Evolutionary conservation across 768 basidiomycete genomes (phyloP).

Genomic region (Russula sp.): DNA sequence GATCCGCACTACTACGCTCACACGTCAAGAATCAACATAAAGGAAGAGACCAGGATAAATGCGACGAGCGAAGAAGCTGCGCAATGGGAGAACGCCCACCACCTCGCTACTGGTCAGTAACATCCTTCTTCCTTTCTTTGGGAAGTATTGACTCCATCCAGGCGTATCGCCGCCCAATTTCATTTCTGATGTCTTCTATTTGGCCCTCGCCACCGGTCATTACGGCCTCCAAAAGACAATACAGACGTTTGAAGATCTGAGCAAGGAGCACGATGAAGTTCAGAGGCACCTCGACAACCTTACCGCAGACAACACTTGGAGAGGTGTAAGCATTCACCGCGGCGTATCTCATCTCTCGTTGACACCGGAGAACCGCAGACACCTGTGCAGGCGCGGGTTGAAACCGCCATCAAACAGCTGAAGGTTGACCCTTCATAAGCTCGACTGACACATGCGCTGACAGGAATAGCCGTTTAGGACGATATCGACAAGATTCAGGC

Average conservation of each 20-base stretch:
- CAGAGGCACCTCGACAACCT: constrained; percentile 70
- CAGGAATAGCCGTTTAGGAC: constrained; percentile 32
- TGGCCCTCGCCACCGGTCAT: constrained; percentile 81
- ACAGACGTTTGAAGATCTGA: constrained; percentile 62
- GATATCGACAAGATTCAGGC: constrained; percentile 65
- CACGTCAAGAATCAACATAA: constrained; percentile 64
- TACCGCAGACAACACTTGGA: constrained; percentile 74
- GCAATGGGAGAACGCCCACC: constrained; percentile 54
- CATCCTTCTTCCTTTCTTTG: not conserved
- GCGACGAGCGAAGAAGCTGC: constrained; percentile 84
- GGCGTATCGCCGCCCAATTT: constrained; percentile 71
- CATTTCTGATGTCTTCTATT: constrained; percentile 91
- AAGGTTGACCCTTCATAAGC: constrained; percentile 34
- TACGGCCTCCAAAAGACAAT: constrained; percentile 82
- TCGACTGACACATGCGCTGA: not conserved
- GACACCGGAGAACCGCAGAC: constrained; percentile 36
- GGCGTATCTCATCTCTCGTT: not conserved
- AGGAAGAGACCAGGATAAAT: constrained; percentile 90
- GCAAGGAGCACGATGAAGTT: constrained; percentile 69
- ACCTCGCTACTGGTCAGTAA: constrained; percentile 36
- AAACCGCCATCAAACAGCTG: constrained; percentile 66
- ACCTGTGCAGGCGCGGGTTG: constrained; percentile 67
- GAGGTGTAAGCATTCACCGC: constrained; percentile 48
- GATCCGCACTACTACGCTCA: constrained; percentile 75
- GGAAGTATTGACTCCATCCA: constrained; percentile 23